Base-by-base conservation (phyloP, 2,329 filamentous ascomycete genomes). In the Chaetomiaceae sp. region DNA sequence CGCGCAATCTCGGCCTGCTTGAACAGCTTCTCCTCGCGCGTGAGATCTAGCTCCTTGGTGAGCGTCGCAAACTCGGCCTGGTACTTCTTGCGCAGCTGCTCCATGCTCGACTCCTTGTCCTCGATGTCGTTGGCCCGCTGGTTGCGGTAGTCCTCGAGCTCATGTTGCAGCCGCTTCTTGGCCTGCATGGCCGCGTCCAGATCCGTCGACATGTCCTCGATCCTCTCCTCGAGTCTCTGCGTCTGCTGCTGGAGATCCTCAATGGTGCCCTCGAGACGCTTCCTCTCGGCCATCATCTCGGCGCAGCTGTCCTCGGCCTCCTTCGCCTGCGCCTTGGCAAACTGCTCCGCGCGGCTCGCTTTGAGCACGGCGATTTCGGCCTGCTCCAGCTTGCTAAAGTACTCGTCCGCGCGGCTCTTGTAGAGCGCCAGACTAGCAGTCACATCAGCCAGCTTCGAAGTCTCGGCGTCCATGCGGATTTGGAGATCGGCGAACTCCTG, bases 31-130 rank as follows among this genome's bases (percentile, higher is more conserved):
- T 95, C 92, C 68, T 97, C 91, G 33, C 94, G 87, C 63, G 95
- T 91, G 57, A 95, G 81, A 67, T 97, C 92, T 23, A 99, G 83
- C 71, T 99, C 94, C 64, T 91, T 91, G 48, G 88, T 94, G 45
- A 97, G 76, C 4, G 88, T 88, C 15, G 89, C 87, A 67, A 96
- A 90, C 69, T 99, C 92, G 38, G 86, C 82, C 68, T 97, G 94
- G 68, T 97, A 99, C 77, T 97, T 99, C 78, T 92, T 94, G 65
- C 92, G 84, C 39, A 92, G 96, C 71, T 97, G 92, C 72, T 99
- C 94, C 82, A 96, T 88, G 61, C 89, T 94, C 9, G 87, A 87
- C 71, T 97, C 92, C 70, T 94, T 96, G 71, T 99, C 92, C 70
- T 97, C 94, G 52, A 97, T 89, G 64, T 97, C 94, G 70, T 95